phyloP scores from a whole-genome alignment of 768 basidiomycete genomes.

The Suillus lakei region DNA sequence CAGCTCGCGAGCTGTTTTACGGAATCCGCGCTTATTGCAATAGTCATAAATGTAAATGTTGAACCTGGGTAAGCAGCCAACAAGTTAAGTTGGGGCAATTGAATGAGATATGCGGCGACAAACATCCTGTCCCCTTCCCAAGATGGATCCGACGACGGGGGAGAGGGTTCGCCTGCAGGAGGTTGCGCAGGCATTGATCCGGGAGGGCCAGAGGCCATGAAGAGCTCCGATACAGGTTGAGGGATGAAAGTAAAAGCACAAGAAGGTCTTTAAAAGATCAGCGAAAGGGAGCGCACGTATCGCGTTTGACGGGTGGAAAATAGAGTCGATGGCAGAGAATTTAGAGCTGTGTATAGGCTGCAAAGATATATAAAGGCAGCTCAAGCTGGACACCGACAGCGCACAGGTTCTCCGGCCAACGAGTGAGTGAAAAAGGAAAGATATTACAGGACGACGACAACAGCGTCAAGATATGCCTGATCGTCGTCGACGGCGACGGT shows the following conservation, averaged over 20 bases:
- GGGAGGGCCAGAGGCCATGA: conserved; percentile 24
- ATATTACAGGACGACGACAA: conserved; percentile 15
- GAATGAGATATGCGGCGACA: conserved; percentile 30
- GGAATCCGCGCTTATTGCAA: conserved; percentile 78
- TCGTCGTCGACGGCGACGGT: conserved; percentile 8
- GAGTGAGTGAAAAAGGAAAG: conserved; percentile 5
- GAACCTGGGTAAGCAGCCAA: conserved; percentile 56
- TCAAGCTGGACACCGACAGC: conserved; percentile 10
- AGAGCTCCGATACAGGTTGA: conserved; percentile 8
- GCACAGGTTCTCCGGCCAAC: conserved; percentile 6
- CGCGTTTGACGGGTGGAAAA: conserved; percentile 13
- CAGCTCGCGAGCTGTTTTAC: conserved; percentile 72
- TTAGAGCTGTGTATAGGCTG: conserved; percentile 16
- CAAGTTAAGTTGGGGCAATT: conserved; percentile 13
- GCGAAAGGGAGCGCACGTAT: conserved; percentile 8
- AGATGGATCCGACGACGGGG: conserved; percentile 44
- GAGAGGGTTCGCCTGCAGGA: conserved; percentile 13
- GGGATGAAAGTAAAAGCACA: conserved; percentile 2
- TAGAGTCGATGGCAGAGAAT: conserved; percentile 12
- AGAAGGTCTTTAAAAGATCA: conserved; percentile 3
- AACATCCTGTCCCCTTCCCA: conserved; percentile 91
- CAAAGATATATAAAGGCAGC: conserved; percentile 20
- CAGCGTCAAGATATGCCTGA: conserved; percentile 9
- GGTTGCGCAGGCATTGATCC: conserved; percentile 28
- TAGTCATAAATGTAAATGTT: conserved; percentile 91